These are phyloP conservation scores for Combretum micranthum DNA, from an alignment of 345 rosid species.

Conservation along the genomic window DNA sequence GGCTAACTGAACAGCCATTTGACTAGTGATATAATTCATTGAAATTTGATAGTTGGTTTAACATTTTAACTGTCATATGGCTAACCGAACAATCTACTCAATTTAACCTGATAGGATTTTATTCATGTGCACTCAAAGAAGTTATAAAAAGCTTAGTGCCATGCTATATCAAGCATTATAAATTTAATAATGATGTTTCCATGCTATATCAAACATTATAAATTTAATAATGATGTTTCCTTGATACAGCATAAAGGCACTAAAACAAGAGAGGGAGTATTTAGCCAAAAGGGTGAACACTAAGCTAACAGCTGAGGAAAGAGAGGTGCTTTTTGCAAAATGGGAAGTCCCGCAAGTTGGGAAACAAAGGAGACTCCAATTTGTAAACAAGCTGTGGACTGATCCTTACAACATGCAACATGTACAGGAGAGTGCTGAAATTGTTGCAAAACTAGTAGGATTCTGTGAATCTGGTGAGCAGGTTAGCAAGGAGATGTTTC, in stretches of 20 bases:
- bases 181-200: background rate
- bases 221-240: background rate
- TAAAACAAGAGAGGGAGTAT: conserved; percentile 83
- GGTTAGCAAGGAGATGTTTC: conserved; percentile 86
- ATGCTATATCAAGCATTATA: too few species aligned
- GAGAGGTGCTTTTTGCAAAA: conserved; percentile 65
- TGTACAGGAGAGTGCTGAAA: conserved; percentile 66
- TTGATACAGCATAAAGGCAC: conserved; percentile 57
- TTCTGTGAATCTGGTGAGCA: conserved; percentile 75
- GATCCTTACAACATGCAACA: conserved; percentile 72
- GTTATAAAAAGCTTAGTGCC: too few species aligned
- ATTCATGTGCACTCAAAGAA: too few species aligned
- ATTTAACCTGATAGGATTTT: too few species aligned
- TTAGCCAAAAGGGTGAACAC: conserved; percentile 75
- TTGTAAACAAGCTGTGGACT: conserved; percentile 83
- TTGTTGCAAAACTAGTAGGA: conserved; percentile 81
- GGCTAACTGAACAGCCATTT: too few species aligned
- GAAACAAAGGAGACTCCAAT: conserved; percentile 78
- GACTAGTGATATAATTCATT: too few species aligned
- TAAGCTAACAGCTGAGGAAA: conserved; percentile 67
- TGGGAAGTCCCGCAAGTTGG: conserved; percentile 84
- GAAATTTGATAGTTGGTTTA: too few species aligned
- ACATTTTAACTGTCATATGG: too few species aligned
- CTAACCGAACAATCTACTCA: too few species aligned
- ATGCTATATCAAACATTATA: background rate